These are phyloP conservation scores for Wakefieldia striispora DNA, from an alignment of 768 basidiomycete genomes.

Conservation along the genomic window DNA sequence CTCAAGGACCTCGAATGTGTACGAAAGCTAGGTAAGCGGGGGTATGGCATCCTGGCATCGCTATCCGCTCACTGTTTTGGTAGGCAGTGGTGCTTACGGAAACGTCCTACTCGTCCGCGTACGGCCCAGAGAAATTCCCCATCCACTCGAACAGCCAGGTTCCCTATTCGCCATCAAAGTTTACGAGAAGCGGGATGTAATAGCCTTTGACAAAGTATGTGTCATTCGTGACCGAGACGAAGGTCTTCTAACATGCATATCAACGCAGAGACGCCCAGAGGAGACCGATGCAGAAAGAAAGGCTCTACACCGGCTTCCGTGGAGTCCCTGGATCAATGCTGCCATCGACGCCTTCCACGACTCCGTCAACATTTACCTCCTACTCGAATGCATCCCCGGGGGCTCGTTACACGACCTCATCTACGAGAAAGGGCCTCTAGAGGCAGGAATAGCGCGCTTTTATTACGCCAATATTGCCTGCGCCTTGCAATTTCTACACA, in stretches of 20 bases:
- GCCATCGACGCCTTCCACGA: conserved; percentile 48
- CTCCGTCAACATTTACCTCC: conserved; percentile 44
- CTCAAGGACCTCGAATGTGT: conserved; percentile 43
- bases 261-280: conserved; percentile 21
- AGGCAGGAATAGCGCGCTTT: conserved; percentile 39
- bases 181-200: conserved; percentile 35
- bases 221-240: neutral
- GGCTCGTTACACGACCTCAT: conserved; percentile 42
- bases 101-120: conserved; percentile 42
- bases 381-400: conserved; percentile 49
- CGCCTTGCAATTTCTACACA: conserved; percentile 47
- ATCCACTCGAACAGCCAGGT: conserved; percentile 35
- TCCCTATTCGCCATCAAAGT: conserved; percentile 49
- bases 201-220: conserved; percentile 31
- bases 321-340: conserved; percentile 54
- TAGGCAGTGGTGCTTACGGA: conserved; percentile 43
- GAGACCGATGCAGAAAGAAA: conserved; percentile 43
- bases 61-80: conserved; percentile 1
- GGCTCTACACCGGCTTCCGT: conserved; percentile 41
- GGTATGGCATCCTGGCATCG: neutral
- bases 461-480: conserved; percentile 55
- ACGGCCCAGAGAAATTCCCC: conserved; percentile 26
- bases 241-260: neutral
- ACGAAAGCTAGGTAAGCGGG: conserved; percentile 36
- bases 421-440: conserved; percentile 30